phyloP scores from a whole-genome alignment of 371 early-diverging fungal species.

The Circinella umbellata region DNA sequence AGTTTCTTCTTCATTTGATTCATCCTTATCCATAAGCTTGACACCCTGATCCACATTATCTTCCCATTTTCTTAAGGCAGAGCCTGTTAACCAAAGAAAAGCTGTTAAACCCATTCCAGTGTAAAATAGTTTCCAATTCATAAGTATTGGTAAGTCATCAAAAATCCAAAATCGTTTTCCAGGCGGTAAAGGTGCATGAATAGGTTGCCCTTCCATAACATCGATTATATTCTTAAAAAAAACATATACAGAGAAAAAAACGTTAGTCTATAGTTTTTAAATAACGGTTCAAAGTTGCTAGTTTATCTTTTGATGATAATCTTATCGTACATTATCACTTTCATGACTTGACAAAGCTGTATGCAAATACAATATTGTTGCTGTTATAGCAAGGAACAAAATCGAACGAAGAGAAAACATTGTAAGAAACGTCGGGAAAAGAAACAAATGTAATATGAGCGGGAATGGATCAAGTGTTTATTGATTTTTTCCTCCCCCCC shows the following conservation, averaged over 20 bases:
- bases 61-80: conserved; percentile 5
- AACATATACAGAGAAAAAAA: background rate
- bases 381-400: background rate
- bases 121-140: conserved; percentile 11
- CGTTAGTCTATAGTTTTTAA: background rate
- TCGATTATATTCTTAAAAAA: background rate
- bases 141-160: conserved; percentile 11
- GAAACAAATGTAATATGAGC: background rate
- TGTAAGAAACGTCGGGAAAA: conserved; percentile 1
- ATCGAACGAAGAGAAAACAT: background rate
- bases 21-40: background rate
- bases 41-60: conserved; percentile 7
- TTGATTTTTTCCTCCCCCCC: too few species aligned
- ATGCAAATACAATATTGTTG: background rate
- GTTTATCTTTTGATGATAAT: too few species aligned
- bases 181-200: background rate
- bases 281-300: too few species aligned
- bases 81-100: conserved; percentile 6
- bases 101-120: background rate
- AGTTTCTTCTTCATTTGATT: background rate
- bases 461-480: too few species aligned
- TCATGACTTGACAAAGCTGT: background rate
- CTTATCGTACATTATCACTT: too few species aligned
- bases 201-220: background rate
- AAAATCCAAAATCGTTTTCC: conserved; percentile 9